These are phyloP conservation scores for Sistotremastrum suecicum DNA, from an alignment of 768 basidiomycete genomes.

Conservation along the genomic window DNA sequence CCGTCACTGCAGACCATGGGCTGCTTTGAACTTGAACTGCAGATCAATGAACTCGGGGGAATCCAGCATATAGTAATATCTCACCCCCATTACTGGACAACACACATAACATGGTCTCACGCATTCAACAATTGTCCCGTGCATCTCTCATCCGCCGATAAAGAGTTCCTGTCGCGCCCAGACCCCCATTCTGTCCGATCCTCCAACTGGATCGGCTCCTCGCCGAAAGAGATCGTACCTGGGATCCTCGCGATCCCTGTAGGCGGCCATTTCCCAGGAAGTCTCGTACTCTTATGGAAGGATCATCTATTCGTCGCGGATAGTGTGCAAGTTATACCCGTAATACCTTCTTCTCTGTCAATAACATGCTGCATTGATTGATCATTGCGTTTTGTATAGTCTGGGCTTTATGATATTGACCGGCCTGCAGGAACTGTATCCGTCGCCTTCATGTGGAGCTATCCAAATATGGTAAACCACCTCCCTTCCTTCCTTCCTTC, in stretches of 20 bases:
- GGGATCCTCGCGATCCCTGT: slow-evolving; percentile 2
- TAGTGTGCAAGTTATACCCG: slow-evolving; percentile 4
- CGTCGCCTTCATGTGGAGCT: slow-evolving; percentile 7
- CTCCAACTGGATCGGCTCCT: background rate
- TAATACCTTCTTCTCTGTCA: too few relatives aligned
- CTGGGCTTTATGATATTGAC: slow-evolving; percentile 1
- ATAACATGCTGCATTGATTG: background rate
- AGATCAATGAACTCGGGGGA: slow-evolving; percentile 5
- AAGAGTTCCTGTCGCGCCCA: slow-evolving; percentile 2
- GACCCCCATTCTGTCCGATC: background rate
- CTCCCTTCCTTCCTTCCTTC: background rate
- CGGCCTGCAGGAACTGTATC: background rate
- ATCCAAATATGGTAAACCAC: slow-evolving; percentile 3
- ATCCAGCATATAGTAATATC: slow-evolving; percentile 6
- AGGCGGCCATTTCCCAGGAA: slow-evolving; percentile 7
- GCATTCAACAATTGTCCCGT: slow-evolving; percentile 3
- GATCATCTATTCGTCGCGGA: slow-evolving; percentile 5
- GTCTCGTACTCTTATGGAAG: slow-evolving; percentile 2
- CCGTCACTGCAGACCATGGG: background rate
- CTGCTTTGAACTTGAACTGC: too few relatives aligned
- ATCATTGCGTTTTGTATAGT: background rate
- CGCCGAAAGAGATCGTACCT: background rate
- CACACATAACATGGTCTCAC: slow-evolving; percentile 2
- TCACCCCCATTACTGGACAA: slow-evolving; percentile 7
- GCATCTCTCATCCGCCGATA: slow-evolving; percentile 1